Conservation (phyloP, 2,329 filamentous ascomycete species). For the Onygenales sp. region DNA sequence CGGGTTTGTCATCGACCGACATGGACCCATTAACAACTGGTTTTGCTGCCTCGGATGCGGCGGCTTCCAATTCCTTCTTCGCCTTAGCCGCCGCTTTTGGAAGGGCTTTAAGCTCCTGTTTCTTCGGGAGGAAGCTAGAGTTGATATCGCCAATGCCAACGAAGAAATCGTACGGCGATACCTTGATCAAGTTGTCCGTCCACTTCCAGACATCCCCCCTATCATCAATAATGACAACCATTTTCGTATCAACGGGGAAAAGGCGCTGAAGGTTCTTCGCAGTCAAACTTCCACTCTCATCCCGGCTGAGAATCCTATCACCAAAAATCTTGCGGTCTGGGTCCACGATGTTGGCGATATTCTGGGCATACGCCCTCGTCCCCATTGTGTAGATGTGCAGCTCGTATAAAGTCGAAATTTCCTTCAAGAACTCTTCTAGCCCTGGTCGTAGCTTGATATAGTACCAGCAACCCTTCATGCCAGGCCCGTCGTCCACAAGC, state of each 20-base stretch:
- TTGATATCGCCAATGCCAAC: conserved; percentile 98
- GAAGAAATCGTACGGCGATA: conserved; percentile 94
- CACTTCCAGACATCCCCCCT: conserved; percentile 95
- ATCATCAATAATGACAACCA: conserved; percentile 99
- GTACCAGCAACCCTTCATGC: conserved; percentile 76
- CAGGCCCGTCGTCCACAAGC: conserved; percentile 72
- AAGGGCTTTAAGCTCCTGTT: conserved; percentile 41
- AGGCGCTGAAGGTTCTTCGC: conserved; percentile 82
- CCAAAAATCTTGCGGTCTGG: conserved; percentile 83
- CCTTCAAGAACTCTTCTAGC: conserved; percentile 67
- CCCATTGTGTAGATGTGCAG: conserved; percentile 99
- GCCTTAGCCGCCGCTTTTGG: conserved; percentile 19
- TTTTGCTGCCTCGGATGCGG: conserved; percentile 10
- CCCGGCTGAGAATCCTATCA: conserved; percentile 88
- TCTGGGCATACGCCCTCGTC: conserved; percentile 87
- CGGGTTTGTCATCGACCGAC: conserved; percentile 12
- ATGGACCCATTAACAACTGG: conserved; percentile 25
- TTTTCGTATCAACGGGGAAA: conserved; percentile 94
- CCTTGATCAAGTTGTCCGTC: conserved; percentile 86
- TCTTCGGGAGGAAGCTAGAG: conserved; percentile 88
- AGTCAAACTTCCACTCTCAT: conserved; percentile 89
- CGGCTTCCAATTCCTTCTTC: conserved; percentile 12
- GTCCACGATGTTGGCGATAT: conserved; percentile 87
- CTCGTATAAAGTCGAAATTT: conserved; percentile 74
- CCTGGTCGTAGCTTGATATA: conserved; percentile 97